Conservation (phyloP, 148 eudicot species). For the Suaeda aralocaspica region DNA sequence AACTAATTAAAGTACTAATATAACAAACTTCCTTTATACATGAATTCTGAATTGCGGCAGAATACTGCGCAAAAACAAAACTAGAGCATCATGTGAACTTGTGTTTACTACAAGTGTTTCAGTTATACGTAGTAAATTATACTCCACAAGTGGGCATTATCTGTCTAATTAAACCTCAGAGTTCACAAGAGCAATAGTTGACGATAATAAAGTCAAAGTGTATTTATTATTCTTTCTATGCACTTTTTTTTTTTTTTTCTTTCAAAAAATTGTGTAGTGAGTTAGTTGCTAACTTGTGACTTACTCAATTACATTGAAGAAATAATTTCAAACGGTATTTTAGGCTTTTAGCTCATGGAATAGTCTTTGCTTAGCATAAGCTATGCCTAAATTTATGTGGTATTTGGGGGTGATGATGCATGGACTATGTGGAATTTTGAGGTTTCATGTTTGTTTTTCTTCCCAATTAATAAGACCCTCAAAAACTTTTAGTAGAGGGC, state of each 20-base stretch:
- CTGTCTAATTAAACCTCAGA: background rate
- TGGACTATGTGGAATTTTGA: background rate
- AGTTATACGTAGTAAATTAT: background rate
- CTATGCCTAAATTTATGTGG: background rate
- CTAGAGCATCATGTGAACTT: background rate
- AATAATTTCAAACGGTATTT: background rate
- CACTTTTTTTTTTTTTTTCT: no score
- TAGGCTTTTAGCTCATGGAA: background rate
- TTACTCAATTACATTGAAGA: background rate
- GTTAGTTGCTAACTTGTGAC: background rate
- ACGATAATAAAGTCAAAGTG: background rate
- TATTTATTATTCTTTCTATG: background rate
- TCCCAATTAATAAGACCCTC: background rate
- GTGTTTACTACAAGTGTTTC: background rate
- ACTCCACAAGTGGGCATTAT: background rate
- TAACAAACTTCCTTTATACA: no score
- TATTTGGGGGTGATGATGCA: background rate
- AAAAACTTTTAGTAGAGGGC: background rate
- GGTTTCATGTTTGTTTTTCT: background rate
- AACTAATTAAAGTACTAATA: no score
- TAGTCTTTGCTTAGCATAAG: background rate
- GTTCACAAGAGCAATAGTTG: conserved; percentile 10
- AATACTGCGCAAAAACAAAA: background rate
- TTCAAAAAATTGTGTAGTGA: background rate
- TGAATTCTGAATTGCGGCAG: background rate